phyloP scores from a whole-genome alignment of 352 stramenopile species.

The Phytophthora pistaciae region DNA sequence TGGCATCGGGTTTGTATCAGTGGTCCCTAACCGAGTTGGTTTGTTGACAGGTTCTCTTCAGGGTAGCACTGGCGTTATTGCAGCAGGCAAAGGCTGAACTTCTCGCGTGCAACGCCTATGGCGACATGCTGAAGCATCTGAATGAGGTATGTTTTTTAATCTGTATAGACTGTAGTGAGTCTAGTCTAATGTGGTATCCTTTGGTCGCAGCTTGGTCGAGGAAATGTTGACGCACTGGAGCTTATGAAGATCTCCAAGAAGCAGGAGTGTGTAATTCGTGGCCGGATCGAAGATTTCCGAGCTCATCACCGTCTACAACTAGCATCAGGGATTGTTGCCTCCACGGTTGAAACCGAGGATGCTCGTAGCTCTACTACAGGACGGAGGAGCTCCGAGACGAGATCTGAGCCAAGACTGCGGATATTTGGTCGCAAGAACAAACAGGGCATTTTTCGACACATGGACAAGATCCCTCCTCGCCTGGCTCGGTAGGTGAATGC shows the following conservation, averaged over 20 bases:
- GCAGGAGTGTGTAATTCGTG: conserved; percentile 74
- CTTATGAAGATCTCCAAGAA: conserved; percentile 65
- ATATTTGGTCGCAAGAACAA: conserved; percentile 72
- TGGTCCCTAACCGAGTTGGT: conserved; percentile 9
- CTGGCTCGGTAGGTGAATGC: conserved; percentile 47
- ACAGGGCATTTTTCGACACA: conserved; percentile 65
- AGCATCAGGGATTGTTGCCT: conserved; percentile 82
- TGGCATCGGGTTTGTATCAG: neutral
- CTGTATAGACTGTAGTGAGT: neutral
- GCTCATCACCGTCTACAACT: conserved; percentile 85
- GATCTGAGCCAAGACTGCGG: conserved; percentile 59
- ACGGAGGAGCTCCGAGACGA: conserved; percentile 47
- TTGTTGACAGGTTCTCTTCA: conserved; percentile 73
- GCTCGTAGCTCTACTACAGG: conserved; percentile 37
- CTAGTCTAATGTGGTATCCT: neutral
- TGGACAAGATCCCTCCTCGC: conserved; percentile 62
- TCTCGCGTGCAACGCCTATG: conserved; percentile 72
- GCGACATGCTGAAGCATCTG: conserved; percentile 81
- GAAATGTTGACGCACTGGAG: conserved; percentile 47
- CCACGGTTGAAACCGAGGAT: conserved; percentile 62
- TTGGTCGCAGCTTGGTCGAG: conserved; percentile 63
- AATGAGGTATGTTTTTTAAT: conserved; percentile 64
- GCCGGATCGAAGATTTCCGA: conserved; percentile 85
- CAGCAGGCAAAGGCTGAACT: conserved; percentile 67
- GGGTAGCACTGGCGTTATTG: conserved; percentile 76